phyloP scores from a whole-genome alignment of 768 basidiomycete species.

The Mycena leptocephala region DNA sequence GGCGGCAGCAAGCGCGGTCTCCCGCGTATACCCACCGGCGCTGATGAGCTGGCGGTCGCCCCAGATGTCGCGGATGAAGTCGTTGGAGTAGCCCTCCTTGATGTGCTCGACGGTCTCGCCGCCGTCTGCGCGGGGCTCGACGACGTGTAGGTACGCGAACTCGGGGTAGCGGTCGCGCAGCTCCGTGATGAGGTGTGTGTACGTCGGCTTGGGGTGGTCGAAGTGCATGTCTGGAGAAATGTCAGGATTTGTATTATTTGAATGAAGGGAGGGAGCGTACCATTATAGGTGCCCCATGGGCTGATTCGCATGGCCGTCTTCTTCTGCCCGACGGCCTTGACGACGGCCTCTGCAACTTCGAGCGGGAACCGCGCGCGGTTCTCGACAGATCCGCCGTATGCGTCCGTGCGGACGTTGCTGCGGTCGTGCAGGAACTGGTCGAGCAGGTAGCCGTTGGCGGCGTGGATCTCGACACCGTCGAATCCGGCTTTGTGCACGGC shows the following conservation, averaged over 20 bases:
- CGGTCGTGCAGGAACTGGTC: constrained; percentile 22
- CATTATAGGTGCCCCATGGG: no score
- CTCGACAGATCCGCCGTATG: constrained; percentile 47
- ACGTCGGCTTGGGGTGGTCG: constrained; percentile 60
- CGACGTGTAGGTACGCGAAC: constrained; percentile 63
- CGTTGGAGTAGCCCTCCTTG: no score
- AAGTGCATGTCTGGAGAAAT: constrained; percentile 53
- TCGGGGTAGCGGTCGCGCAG: constrained; percentile 52
- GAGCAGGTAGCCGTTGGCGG: background rate
- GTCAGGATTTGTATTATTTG: constrained; percentile 31
- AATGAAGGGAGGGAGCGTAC: no score
- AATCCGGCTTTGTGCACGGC: constrained; percentile 24
- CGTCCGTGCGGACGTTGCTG: constrained; percentile 58
- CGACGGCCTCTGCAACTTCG: constrained; percentile 59
- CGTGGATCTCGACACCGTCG: constrained; percentile 33
- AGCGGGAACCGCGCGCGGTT: constrained; percentile 64
- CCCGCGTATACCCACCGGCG: no score
- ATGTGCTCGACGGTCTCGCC: no score
- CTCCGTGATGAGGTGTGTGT: constrained; percentile 57
- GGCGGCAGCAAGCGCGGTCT: no score
- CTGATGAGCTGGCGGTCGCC: no score
- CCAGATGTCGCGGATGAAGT: no score
- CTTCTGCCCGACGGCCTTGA: constrained; percentile 59
- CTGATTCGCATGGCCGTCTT: constrained; percentile 41
- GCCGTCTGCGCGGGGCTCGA: constrained; percentile 39